Evolutionary conservation across 2,329 filamentous ascomycete species (phyloP), one percentile per base, ranked within the genome.

Genomic region (Fusarium nisikadoi): DNA sequence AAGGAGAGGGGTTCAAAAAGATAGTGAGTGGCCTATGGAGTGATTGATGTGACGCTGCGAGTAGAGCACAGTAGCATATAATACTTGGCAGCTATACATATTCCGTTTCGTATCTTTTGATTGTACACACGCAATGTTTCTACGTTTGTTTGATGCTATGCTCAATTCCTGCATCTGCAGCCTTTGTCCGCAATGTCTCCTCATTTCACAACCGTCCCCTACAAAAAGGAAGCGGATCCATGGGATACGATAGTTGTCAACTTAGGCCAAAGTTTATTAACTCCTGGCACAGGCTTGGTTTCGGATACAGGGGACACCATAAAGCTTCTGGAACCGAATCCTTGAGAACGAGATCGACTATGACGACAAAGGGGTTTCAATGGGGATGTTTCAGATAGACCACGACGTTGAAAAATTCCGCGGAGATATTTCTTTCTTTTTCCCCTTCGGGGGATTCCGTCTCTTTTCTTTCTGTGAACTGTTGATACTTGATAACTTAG

Each of bases 341-440:
- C 47, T 52, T 53, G 58, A 27, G 38, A 72, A 59, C 49, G 55
- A 50, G 65, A 72, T 72, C 70, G 53, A 52, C 56, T 53, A 72
- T 67, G 62, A 72, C 62, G 70, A 62, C 70, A 61, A 72, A 68
- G 59, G 50, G 57, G 50, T 35, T 57, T 31, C 33, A 13, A 46
- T 49, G 35, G 47, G 19, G 19, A 41, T 53, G 53, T 69, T 70
- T 72, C 69, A 68, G 49, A 57, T 49, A 36, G 25, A 50, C 57
- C 59, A 50, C 57, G 46, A 68, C 58, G 38, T 29, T 39, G 27
- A 46, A 49, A 71, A 42, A 43, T 42, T 13, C 52, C 62, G 63
- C 41, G 41, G 41, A 47, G 23, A 56, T 56, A n/a, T 47, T 42
- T 31, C 29, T 20, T 27, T n/a, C n/a, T 27, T 16, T 25, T 23